Base-by-base conservation (phyloP, 805 yeast genomes). In the Candida nitratophila region DNA sequence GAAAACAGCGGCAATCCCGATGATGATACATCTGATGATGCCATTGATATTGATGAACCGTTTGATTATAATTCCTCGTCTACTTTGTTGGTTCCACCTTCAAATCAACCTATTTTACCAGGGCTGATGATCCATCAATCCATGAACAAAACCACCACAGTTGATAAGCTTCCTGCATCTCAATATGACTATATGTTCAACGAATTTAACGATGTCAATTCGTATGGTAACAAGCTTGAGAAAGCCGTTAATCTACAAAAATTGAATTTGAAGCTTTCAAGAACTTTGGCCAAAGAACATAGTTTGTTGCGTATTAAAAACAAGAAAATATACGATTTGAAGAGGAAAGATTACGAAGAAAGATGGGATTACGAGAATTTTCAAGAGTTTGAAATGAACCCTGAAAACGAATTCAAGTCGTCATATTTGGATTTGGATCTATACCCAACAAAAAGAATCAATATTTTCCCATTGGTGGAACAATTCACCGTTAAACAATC, bases 391-490 rank as follows among this genome's bases (percentile, higher is more conserved):
- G 65, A 61, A 29, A 55, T 56, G 50, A 5, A 6, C 7, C 36
- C 36, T 15, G 32, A 17, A 20, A 30, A 24, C 4, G 30, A 30
- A 15, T 11, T 3, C 9, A 10, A 21, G 2, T 31, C 36, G 14
- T 20, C 36, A 8, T 21, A 22, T n/a, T 22, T 19, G n/a, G 33
- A 36, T 31, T 24, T 30, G 30, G 31, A 21, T 1, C 59, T 69
- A 38, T 63, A 69, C 24, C 76, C 77, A 21, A 73, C 69, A 49
- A 70, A 71, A 44, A 63, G 65, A 43, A 65, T 81, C 26, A 88
- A 91, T 59, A 66, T 91, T 24, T 91, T 93, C 66, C 96, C 96
- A 10, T 65, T 91, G 51, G 97, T 91, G 33, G 99, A 91, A 62
- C 81, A 86, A 61, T 91, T 87, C 60, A 91, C 98, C 0, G 76